Percentiles rank a stretch among this genome's conserved stretches.
Evolutionary conservation across 345 rosid species (phyloP).

Genomic region (Combretum micranthum): DNA sequence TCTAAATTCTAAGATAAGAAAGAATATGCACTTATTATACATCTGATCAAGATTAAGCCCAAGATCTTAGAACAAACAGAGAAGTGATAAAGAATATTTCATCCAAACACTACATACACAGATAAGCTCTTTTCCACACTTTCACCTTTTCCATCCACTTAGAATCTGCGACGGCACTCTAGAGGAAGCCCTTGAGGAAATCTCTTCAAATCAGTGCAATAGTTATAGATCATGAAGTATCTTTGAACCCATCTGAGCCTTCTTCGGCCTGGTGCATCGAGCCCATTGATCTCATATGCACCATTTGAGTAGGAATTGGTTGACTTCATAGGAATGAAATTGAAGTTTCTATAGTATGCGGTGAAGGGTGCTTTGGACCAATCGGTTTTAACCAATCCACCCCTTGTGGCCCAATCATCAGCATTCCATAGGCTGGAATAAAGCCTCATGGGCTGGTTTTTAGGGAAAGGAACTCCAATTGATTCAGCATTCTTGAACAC

Average conservation of each 20-base stretch:
- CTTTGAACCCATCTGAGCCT: slow-evolving; percentile 45
- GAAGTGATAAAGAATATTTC: too few species aligned
- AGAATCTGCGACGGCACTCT: slow-evolving; percentile 27
- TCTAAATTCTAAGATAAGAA: too few species aligned
- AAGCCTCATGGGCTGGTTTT: slow-evolving; percentile 43
- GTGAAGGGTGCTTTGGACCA: slow-evolving; percentile 60
- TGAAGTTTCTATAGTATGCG: slow-evolving; percentile 40
- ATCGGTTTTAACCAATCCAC: slow-evolving; percentile 49
- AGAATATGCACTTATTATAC: too few species aligned
- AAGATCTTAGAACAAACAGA: too few species aligned
- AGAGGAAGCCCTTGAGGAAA: slow-evolving; percentile 47
- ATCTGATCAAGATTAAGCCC: too few species aligned
- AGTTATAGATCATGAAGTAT: slow-evolving; percentile 50
- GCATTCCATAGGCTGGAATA: slow-evolving; percentile 59
- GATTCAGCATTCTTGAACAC: slow-evolving; percentile 50
- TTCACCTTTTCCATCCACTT: background rate
- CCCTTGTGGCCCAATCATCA: slow-evolving; percentile 60
- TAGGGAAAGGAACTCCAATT: slow-evolving; percentile 39
- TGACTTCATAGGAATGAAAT: slow-evolving; percentile 14
- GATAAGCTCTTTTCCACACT: background rate
- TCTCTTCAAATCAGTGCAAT: slow-evolving; percentile 39
- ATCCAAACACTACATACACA: background rate
- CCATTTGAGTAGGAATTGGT: background rate
- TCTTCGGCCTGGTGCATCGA: slow-evolving; percentile 25
- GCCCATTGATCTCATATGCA: slow-evolving; percentile 23